Evolutionary conservation across 1,139 yeast genomes (phyloP), one percentile per base, ranked within the genome.

Genomic region (Magnusiomyces ingens): DNA sequence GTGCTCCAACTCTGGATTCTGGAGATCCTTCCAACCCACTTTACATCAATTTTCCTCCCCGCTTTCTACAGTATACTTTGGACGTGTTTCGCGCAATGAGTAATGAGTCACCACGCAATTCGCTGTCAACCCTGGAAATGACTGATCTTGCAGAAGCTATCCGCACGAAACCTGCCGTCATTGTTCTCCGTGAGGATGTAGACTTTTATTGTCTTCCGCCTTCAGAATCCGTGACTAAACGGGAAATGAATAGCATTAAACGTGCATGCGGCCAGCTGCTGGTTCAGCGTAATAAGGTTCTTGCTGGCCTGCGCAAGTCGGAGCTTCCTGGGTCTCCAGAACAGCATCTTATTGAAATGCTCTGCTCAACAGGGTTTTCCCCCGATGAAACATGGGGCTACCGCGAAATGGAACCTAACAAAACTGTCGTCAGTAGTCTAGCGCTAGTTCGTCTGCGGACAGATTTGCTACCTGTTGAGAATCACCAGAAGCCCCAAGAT

Each of bases 151-250:
- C 79, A 3, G 80, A 82, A 52, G 80, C 88, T 2, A 73, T 91
- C 58, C 82, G 81, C 61, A 82, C 82, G 55, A 85, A 89, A 62
- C 98, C 99, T 0, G 89, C 96, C 0, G 85, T 94, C 48, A 90
- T 94, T 56, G 97, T 93, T 2, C 75, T 94, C 54, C 76, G 97
- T 58, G 99, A 94, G 68, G 99, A 94, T 67, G 75, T 94, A 60
- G 99, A 94, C 67, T 94, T 81, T 70, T 94, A 91, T 69, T 88
- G 95, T 56, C 82, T 93, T 29, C 95, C 97, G 0, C 89, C 91
- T 36, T 57, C 61, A 18, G 59, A 65, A 10, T 68, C 64, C 18
- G 54, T 61, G 13, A 48, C 63, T 2, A 54, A 55, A 10, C 65
- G 60, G 5, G 61, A 58, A 37, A 82, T 90, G 77, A 78, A 80